Conservation (phyloP, 768 basidiomycete species). For the Tylopilus balloui region DNA sequence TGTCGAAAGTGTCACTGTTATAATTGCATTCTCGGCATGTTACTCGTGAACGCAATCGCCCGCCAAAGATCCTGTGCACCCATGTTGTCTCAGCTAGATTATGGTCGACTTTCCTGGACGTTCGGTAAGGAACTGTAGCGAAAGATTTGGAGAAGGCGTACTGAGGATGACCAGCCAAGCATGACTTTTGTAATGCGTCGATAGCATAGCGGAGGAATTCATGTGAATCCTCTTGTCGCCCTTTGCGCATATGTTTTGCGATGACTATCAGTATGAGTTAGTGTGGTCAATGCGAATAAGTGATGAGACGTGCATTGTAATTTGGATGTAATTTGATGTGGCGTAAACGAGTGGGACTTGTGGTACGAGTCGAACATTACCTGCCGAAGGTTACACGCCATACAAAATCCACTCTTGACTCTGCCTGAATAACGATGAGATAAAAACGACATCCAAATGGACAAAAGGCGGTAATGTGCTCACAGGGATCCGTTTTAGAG, state of each 20-base stretch:
- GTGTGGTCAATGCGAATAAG: not conserved
- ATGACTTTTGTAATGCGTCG: constrained; percentile 85
- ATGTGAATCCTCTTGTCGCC: constrained; percentile 96
- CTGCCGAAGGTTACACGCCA: constrained; percentile 64
- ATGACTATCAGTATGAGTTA: constrained; percentile 52
- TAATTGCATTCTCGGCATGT: constrained; percentile 75
- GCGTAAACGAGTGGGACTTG: constrained; percentile 50
- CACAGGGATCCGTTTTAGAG: constrained; percentile 51
- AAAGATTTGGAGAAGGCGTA: constrained; percentile 35
- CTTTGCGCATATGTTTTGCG: constrained; percentile 84
- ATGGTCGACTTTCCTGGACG: constrained; percentile 59
- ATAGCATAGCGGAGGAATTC: constrained; percentile 95
- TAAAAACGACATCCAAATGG: constrained; percentile 1
- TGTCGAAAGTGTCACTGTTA: constrained; percentile 95
- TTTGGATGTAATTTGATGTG: constrained; percentile 59
- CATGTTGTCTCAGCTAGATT: constrained; percentile 82
- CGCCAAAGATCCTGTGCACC: constrained; percentile 94
- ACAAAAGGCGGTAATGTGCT: constrained; percentile 27
- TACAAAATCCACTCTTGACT: constrained; percentile 59
- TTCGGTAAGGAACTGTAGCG: constrained; percentile 10
- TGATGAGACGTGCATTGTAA: constrained; percentile 56
- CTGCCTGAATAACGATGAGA: constrained; percentile 33
- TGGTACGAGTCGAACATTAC: constrained; percentile 54
- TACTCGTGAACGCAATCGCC: constrained; percentile 85
- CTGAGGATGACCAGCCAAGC: constrained; percentile 68